phyloP scores from a whole-genome alignment of 1,284 basidiomycete genomes.

The Inonotus hispidus region DNA sequence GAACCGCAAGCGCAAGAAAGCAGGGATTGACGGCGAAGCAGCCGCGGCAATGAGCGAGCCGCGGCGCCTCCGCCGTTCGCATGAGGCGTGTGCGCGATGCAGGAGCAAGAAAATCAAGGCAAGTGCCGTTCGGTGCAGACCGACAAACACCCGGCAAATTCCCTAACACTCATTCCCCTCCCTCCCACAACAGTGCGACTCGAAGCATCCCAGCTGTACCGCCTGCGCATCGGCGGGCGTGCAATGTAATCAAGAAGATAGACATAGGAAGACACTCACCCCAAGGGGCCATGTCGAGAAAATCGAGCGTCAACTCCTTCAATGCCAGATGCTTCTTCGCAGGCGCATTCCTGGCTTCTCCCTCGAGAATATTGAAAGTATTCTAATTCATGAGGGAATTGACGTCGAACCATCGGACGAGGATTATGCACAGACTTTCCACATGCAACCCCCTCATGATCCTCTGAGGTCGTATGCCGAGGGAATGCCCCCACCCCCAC shows the following conservation, averaged over 20 bases:
- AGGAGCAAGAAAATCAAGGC: constrained; percentile 91
- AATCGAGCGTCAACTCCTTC: constrained; percentile 67
- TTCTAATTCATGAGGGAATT: constrained; percentile 60
- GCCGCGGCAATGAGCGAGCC: constrained; percentile 53
- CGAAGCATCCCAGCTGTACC: constrained; percentile 77
- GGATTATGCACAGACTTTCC: constrained; percentile 32
- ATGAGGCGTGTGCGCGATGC: constrained; percentile 84
- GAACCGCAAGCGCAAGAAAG: constrained; percentile 53
- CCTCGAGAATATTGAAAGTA: constrained; percentile 58
- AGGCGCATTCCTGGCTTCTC: constrained; percentile 60
- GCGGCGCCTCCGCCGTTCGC: constrained; percentile 72
- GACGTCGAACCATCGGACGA: constrained; percentile 38
- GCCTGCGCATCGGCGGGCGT: constrained; percentile 75
- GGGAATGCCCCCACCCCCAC: constrained; percentile 29
- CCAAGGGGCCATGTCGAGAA: constrained; percentile 75
- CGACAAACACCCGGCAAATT: constrained; percentile 59
- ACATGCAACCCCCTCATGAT: constrained; percentile 32
- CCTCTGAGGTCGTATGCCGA: constrained; percentile 29
- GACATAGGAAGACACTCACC: constrained; percentile 76
- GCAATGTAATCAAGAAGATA: constrained; percentile 75
- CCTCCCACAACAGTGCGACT: constrained; percentile 70
- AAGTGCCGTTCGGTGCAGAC: constrained; percentile 77
- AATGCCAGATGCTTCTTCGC: constrained; percentile 71
- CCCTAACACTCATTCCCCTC: constrained; percentile 21
- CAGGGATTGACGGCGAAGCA: constrained; percentile 48